phyloP scores from a whole-genome alignment of 75 land plant genomes.

The Chamaecyparis obtusa region DNA sequence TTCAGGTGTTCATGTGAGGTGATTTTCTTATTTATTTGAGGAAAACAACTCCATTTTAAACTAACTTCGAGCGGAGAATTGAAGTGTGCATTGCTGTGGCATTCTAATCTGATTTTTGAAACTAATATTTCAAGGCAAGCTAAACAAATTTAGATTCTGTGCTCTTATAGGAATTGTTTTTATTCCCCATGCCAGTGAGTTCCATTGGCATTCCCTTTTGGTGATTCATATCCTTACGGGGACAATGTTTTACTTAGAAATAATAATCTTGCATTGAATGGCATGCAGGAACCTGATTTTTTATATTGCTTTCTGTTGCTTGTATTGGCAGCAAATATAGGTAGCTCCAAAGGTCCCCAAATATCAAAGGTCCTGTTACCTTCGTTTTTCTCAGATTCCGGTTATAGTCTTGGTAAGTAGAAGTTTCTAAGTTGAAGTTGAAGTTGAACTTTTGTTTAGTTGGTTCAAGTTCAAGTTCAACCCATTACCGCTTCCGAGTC shows the following conservation, averaged over 20 bases:
- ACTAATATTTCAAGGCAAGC: background rate
- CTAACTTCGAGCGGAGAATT: background rate
- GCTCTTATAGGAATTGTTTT: background rate
- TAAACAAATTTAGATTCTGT: background rate
- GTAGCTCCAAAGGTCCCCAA: too few relatives aligned
- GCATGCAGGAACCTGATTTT: background rate
- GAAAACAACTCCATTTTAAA: background rate
- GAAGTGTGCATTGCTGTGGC: background rate
- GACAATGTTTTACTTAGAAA: background rate
- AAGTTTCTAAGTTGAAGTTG: too few relatives aligned
- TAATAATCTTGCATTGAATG: background rate
- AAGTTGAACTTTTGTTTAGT: too few relatives aligned
- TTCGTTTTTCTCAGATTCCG: too few relatives aligned
- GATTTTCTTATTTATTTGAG: background rate
- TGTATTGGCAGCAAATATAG: background rate
- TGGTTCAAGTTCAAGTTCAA: too few relatives aligned
- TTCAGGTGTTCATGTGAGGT: background rate
- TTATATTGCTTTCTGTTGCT: background rate
- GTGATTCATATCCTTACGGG: background rate
- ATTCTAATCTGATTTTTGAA: background rate
- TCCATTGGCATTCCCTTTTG: background rate
- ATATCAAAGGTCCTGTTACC: too few relatives aligned
- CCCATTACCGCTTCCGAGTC: too few relatives aligned
- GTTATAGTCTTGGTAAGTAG: too few relatives aligned
- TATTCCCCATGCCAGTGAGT: background rate